Evolutionary conservation across 2,329 filamentous ascomycete species (phyloP), one percentile per base, ranked within the genome.

Genomic region (Mollisia scopiformis): DNA sequence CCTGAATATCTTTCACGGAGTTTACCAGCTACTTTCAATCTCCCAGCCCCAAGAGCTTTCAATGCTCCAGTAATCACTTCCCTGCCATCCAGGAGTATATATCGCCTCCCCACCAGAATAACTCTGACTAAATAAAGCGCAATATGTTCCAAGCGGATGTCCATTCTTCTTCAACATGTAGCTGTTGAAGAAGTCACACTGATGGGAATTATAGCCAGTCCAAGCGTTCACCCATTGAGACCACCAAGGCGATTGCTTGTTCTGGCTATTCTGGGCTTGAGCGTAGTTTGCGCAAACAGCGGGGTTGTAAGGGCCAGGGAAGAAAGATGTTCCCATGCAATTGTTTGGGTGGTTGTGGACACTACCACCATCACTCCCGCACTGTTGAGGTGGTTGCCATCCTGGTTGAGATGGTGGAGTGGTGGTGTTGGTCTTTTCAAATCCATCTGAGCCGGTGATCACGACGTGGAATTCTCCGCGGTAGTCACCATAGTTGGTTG

Each of bases 381-480:
- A 66, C 5, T 58, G 19, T 51, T 63, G 50, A 2, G 66, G 57
- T 30, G 43, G 31, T 30, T 43, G 2, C 66, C 65, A 66, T n/a
- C 65, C 66, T 19, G 61, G 57, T 41, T 49, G 51, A 2, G 37
- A 33, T 13, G 53, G 46, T 14, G 69, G 61, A 33, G 58, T 65
- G 68, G n/a, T 68, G 39, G 14, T 69, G 39, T 25, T 58, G 8
- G 35, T 61, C 57, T 39, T 71, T 55, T 69, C 68, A 60, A 76
- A 76, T 6, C 76, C 78, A 57, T 80, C 79, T 39, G 75, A 78
- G n/a, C 74, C 78, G 23, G 77, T 72, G 47, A 80, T 76, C 33
- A 76, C 72, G 37, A 79, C 74, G 10, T 73, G 66, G 74, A 80
- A 73, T 21, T 66, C 47, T 28, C 60, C 65, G 10, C 72, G 71